These are phyloP conservation scores for Crepidotus variabilis DNA, from an alignment of 768 basidiomycete species.

Conservation along the genomic window DNA sequence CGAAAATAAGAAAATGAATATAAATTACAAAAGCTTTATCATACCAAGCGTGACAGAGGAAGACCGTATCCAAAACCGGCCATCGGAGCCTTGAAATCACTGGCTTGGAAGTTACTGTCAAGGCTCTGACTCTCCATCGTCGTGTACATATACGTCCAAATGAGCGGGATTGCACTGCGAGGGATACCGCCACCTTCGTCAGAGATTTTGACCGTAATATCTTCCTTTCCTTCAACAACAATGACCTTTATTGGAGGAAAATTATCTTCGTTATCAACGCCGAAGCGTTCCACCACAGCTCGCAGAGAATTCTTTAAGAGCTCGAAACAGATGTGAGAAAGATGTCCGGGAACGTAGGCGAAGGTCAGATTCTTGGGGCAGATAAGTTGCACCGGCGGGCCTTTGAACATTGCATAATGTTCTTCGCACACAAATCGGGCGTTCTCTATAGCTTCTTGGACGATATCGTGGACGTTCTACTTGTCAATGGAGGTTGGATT, in stretches of 20 bases:
- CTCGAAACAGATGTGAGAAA: constrained; percentile 96
- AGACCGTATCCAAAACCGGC: constrained; percentile 95
- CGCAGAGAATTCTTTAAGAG: constrained; percentile 96
- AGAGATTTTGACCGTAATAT: constrained; percentile 98
- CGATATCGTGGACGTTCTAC: constrained; percentile 92
- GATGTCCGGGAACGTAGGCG: constrained; percentile 93
- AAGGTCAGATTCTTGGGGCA: constrained; percentile 86
- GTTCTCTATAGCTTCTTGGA: constrained; percentile 98
- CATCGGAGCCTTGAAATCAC: constrained; percentile 97
- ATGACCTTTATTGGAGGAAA: constrained; percentile 92
- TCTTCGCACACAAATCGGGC: constrained; percentile 94
- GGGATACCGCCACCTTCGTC: constrained; percentile 98
- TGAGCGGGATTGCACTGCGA: constrained; percentile 82
- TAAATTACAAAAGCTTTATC: constrained; percentile 23
- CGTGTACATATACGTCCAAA: constrained; percentile 99
- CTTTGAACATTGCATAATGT: constrained; percentile 93
- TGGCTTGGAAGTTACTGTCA: constrained; percentile 75
- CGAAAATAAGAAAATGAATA: neutral
- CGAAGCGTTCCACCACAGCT: constrained; percentile 92
- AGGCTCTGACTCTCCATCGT: constrained; percentile 75
- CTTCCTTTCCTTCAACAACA: constrained; percentile 95
- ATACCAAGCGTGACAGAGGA: constrained; percentile 84
- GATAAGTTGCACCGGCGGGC: constrained; percentile 94
- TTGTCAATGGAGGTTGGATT: neutral
- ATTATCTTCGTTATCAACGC: constrained; percentile 71